A percentile compares a stretch with the other conserved stretches of the same genome.
Conservation (phyloP, 1,139 yeast genomes). For the Cylindricascospora bacillispora region DNA sequence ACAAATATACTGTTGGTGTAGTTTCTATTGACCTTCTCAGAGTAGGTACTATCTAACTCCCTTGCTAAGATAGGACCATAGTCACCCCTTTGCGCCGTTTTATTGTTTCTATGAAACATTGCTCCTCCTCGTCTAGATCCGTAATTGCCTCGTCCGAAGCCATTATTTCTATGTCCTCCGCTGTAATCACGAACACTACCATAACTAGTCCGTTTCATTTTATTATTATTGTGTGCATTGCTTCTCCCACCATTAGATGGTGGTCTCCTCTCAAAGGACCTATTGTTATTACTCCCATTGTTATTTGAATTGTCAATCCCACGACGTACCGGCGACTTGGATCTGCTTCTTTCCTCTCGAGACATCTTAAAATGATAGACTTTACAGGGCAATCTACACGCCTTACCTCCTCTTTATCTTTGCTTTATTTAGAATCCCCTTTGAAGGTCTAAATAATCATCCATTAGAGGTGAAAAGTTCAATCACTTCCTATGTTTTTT, state of each 20-base stretch:
- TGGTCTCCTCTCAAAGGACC: too few species aligned
- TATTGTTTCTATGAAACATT: constrained; percentile 22
- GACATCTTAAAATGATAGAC: constrained; percentile 2
- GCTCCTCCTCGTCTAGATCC: constrained; percentile 21
- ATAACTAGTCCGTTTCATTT: constrained; percentile 4
- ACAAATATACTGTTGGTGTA: constrained; percentile 59
- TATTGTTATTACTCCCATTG: constrained; percentile 2
- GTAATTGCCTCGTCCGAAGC: too few species aligned
- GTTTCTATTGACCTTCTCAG: constrained; percentile 44
- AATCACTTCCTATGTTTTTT: too few species aligned
- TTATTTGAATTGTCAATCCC: constrained; percentile 1
- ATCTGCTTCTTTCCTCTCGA: constrained; percentile 4
- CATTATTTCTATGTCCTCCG: too few species aligned
- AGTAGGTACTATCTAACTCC: constrained; percentile 23
- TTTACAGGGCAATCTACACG: too few species aligned
- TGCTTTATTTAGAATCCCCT: too few species aligned
- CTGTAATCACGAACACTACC: constrained; percentile 12
- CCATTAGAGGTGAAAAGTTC: too few species aligned
- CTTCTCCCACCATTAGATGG: constrained; percentile 13
- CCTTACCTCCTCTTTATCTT: too few species aligned
- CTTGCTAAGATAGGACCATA: constrained; percentile 20
- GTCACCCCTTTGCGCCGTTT: constrained; percentile 12
- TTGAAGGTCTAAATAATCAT: too few species aligned
- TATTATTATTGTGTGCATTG: constrained; percentile 6
- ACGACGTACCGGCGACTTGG: constrained; percentile 7